A percentile compares a stretch with the other conserved stretches of the same genome.
These are phyloP conservation scores for Protomyces gravidus DNA, from an alignment of 1,139 yeast genomes.

Conservation along the genomic window DNA sequence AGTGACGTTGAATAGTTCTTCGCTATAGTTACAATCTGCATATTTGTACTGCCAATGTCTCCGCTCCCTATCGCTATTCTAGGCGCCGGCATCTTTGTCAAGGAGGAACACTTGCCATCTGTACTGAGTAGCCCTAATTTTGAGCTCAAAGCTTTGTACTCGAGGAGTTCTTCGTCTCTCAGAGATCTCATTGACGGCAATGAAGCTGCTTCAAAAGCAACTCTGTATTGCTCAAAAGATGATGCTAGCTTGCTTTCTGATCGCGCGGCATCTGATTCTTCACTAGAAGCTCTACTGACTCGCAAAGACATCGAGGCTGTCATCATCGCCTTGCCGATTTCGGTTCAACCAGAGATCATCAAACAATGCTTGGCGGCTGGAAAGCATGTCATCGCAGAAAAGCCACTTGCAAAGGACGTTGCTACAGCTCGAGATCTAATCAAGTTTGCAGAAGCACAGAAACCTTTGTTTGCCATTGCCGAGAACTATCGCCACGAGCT, in stretches of 20 bases:
- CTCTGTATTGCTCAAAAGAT: constrained; percentile 4
- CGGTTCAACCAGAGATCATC: constrained; percentile 32
- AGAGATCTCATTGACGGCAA: constrained; percentile 7
- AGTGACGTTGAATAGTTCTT: too few species aligned
- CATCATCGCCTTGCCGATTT: constrained; percentile 34
- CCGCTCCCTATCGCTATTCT: constrained; percentile 33
- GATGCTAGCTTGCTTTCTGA: background rate
- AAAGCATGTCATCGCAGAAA: constrained; percentile 35
- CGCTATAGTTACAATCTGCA: too few species aligned
- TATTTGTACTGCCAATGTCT: background rate
- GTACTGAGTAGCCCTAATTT: constrained; percentile 30
- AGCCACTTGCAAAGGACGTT: constrained; percentile 34
- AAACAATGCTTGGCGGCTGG: constrained; percentile 34
- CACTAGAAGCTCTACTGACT: constrained; percentile 32
- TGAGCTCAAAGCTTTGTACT: constrained; percentile 35
- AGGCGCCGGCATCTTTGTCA: constrained; percentile 36
- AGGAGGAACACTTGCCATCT: constrained; percentile 35
- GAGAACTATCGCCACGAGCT: constrained; percentile 31
- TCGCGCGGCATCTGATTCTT: background rate
- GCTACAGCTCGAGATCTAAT: constrained; percentile 33
- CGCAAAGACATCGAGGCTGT: constrained; percentile 35
- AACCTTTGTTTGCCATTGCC: constrained; percentile 26
- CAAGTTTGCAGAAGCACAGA: background rate
- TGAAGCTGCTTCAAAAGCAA: background rate
- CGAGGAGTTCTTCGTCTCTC: constrained; percentile 44